Percentiles rank a stretch among this genome's conserved stretches.
These are phyloP conservation scores for Aspergillus tubingensis DNA, from an alignment of 2,329 filamentous ascomycete species.

Conservation along the genomic window DNA sequence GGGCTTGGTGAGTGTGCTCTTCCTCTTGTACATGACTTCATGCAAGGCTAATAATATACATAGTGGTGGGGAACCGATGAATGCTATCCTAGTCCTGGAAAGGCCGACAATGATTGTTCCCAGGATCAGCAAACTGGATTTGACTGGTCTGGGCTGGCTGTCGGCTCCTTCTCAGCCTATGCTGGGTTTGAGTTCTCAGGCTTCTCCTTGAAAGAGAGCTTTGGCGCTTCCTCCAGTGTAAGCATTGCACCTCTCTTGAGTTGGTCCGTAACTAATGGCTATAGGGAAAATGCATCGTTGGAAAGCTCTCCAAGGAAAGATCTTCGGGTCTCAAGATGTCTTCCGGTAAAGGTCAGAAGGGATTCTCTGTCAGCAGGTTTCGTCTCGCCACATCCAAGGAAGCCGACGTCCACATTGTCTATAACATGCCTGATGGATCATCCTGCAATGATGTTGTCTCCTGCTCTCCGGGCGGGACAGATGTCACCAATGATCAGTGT, in stretches of 20 bases:
- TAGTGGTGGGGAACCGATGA: slow-evolving; percentile 54
- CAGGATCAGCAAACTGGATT: slow-evolving; percentile 70
- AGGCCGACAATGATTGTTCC: slow-evolving; percentile 76
- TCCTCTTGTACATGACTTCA: background rate
- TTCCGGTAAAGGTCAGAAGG: slow-evolving; percentile 54
- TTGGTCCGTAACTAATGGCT: slow-evolving; percentile 11
- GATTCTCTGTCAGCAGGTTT: slow-evolving; percentile 75
- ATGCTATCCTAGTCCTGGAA: slow-evolving; percentile 67
- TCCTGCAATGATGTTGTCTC: slow-evolving; percentile 74
- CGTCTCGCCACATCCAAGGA: slow-evolving; percentile 74
- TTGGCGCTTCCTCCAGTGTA: slow-evolving; percentile 43
- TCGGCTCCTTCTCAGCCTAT: slow-evolving; percentile 66
- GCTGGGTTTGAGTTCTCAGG: slow-evolving; percentile 73
- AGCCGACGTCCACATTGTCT: slow-evolving; percentile 80
- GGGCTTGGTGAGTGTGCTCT: slow-evolving; percentile 45
- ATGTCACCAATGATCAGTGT: slow-evolving; percentile 82
- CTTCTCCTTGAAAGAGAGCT: slow-evolving; percentile 67
- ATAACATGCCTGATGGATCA: slow-evolving; percentile 79
- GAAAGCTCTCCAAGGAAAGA: slow-evolving; percentile 46
- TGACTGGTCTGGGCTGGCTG: slow-evolving; percentile 65
- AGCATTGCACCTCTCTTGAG: slow-evolving; percentile 34
- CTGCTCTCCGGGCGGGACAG: slow-evolving; percentile 68
- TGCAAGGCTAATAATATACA: slow-evolving; percentile 8
- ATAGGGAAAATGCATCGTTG: slow-evolving; percentile 63
- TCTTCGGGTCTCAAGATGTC: slow-evolving; percentile 61